These are phyloP conservation scores for Hypomyces perniciosus DNA, from an alignment of 2,329 filamentous ascomycete species.

Conservation along the genomic window DNA sequence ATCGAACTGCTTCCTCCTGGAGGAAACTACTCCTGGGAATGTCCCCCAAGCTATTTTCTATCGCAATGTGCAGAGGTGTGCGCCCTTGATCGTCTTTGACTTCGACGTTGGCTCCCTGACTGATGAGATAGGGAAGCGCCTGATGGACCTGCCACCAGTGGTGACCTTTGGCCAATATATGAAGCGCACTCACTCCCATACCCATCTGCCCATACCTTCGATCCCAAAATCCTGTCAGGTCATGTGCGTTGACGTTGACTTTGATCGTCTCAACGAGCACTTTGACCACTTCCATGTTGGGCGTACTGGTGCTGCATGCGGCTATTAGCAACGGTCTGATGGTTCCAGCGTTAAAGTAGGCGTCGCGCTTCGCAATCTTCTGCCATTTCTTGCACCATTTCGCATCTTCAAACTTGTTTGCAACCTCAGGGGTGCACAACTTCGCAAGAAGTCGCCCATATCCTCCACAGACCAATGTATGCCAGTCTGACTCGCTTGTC, in stretches of 20 bases:
- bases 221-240: too few species aligned
- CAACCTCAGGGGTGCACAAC: neutral
- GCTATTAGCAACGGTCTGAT: too few species aligned
- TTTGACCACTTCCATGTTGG: too few species aligned
- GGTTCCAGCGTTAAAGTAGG: too few species aligned
- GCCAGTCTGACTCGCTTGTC: neutral
- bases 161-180: conserved; percentile 1
- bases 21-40: conserved; percentile 7
- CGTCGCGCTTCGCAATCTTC: neutral
- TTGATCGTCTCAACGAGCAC: too few species aligned
- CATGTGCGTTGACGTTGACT: too few species aligned
- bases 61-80: conserved; percentile 17
- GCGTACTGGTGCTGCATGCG: too few species aligned
- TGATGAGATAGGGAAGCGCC: conserved; percentile 18
- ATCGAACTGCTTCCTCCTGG: conserved; percentile 13
- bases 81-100: conserved; percentile 8
- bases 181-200: too few species aligned
- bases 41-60: neutral
- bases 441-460: neutral
- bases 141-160: conserved; percentile 21
- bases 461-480: neutral
- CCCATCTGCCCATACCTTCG: neutral
- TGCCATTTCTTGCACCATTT: neutral
- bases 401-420: neutral
- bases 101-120: conserved; percentile 14